Base-by-base conservation (phyloP, 2,329 filamentous ascomycete genomes). In the Fusarium sp. region DNA sequence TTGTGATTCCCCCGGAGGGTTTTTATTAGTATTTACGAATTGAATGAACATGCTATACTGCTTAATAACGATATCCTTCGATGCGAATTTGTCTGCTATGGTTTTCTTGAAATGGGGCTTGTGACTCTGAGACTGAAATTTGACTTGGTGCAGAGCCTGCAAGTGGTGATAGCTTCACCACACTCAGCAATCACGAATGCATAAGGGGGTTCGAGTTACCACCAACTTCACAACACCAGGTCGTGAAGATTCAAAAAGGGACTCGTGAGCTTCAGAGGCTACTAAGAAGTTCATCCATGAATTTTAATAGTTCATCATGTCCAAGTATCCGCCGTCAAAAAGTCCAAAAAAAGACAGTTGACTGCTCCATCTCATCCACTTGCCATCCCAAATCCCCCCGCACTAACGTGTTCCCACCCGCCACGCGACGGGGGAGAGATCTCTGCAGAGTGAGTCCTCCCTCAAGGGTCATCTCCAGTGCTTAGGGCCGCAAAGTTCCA, bases 381-480 rank as follows among this genome's bases (percentile, higher is more conserved):
- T 60, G 74, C 79, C 79, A 82, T 80, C 82, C 83, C 87, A 89
- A 85, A 80, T 86, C 85, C 85, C 82, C 77, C 63, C 65, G 65
- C 82, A 80, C 83, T 82, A 83, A 84, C 86, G 88, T 89, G 78
- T 85, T 90, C 88, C 88, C 87, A 80, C 82, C 81, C 87, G 88
- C 88, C 88, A 90, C 83, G 83, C 84, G 84, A 89, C 86, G 88
- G 88, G 86, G 87, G 86, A 87, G 84, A 88, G 82, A 78, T 78
- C 88, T 89, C 86, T 90, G 88, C 88, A 88, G 86, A 89, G 88
- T 90, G 86, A 90, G 80, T 58, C 88, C 88, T 89, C 88, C 85
- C 88, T 90, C 83, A 88, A 89, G 88, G 74, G 77, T 90, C 74
- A 82, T 87, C 86, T 87, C 85, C 88, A 89, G 86, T 87, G 85